These are phyloP conservation scores for Aurantiochytrium sp. DNA, from an alignment of 108 stramenopile genomes.

Conservation along the genomic window DNA sequence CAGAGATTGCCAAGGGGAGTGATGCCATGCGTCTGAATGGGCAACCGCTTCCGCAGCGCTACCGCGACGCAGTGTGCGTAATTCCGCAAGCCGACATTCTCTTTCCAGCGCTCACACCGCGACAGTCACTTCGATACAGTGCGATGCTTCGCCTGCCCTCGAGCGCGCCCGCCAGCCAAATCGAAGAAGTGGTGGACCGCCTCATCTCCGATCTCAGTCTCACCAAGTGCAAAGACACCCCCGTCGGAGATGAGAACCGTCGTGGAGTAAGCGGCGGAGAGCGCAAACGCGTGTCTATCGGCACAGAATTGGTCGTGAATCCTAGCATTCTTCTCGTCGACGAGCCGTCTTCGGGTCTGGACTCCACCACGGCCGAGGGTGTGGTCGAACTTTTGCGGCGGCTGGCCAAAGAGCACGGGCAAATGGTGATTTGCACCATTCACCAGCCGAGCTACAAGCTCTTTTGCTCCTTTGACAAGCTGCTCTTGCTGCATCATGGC, in stretches of 20 bases:
- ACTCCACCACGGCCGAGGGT: conserved; percentile 55
- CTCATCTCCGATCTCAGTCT: background rate
- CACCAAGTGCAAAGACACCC: background rate
- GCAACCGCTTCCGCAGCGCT: background rate
- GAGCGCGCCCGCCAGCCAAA: background rate
- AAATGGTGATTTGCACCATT: conserved; percentile 67
- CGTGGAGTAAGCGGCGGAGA: conserved; percentile 33
- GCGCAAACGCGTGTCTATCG: conserved; percentile 36
- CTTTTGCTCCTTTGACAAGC: conserved; percentile 63
- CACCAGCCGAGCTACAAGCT: conserved; percentile 74
- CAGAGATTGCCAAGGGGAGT: background rate
- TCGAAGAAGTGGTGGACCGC: background rate
- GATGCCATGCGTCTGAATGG: background rate
- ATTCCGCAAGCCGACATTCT: conserved; percentile 46
- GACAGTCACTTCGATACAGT: conserved; percentile 23
- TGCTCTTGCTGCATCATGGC: conserved; percentile 69
- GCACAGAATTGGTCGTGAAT: conserved; percentile 26
- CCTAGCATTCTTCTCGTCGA: conserved; percentile 27
- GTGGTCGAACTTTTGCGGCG: conserved; percentile 44
- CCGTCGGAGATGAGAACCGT: background rate
- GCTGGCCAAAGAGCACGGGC: conserved; percentile 32
- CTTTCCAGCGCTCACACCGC: conserved; percentile 29
- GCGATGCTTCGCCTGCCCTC: conserved; percentile 25
- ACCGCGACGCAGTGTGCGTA: background rate
- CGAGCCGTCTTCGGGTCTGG: conserved; percentile 58